A percentile compares a stretch with the other conserved stretches of the same genome.
Conservation (phyloP, 2,329 filamentous ascomycete genomes). For the Ampelomyces quisqualis region DNA sequence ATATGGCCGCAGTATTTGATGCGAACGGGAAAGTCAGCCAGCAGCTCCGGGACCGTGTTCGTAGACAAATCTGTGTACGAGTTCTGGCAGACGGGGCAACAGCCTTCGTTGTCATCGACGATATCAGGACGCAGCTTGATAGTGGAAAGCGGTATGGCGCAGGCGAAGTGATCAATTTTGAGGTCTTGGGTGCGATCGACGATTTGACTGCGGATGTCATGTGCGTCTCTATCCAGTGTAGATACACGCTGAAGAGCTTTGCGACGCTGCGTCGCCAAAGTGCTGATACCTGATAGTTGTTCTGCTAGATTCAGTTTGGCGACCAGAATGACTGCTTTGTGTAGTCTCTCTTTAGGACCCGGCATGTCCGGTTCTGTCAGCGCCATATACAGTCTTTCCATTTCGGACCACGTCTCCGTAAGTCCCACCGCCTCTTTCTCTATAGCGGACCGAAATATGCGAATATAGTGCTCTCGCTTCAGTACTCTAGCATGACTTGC, state of each 20-base stretch:
- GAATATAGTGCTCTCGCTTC: conserved; percentile 6
- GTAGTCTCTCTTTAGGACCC: conserved; percentile 9
- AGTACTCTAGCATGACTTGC: conserved; percentile 5
- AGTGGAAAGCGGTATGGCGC: conserved; percentile 16
- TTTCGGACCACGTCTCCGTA: conserved; percentile 6
- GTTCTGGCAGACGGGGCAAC: conserved; percentile 24
- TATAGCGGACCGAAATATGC: conserved; percentile 14
- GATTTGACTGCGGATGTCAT: conserved; percentile 6
- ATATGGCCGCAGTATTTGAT: conserved; percentile 32
- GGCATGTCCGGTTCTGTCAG: conserved; percentile 13
- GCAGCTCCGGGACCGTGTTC: conserved; percentile 12
- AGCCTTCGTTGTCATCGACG: conserved; percentile 12
- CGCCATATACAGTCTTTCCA: conserved; percentile 22
- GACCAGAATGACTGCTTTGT: conserved; percentile 10
- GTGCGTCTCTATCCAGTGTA: not conserved
- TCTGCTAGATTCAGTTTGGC: conserved; percentile 16
- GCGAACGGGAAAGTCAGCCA: conserved; percentile 25
- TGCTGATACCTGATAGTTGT: conserved; percentile 4
- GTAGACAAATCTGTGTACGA: conserved; percentile 15
- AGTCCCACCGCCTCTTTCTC: conserved; percentile 12
- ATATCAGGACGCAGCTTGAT: conserved; percentile 1
- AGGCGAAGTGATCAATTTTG: conserved; percentile 24
- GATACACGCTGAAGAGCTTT: conserved; percentile 3
- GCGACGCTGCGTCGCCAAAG: not conserved
- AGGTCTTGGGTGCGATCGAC: not conserved